These are phyloP conservation scores for Phytophthora brassicae DNA, from an alignment of 352 stramenopile species.

Conservation along the genomic window DNA sequence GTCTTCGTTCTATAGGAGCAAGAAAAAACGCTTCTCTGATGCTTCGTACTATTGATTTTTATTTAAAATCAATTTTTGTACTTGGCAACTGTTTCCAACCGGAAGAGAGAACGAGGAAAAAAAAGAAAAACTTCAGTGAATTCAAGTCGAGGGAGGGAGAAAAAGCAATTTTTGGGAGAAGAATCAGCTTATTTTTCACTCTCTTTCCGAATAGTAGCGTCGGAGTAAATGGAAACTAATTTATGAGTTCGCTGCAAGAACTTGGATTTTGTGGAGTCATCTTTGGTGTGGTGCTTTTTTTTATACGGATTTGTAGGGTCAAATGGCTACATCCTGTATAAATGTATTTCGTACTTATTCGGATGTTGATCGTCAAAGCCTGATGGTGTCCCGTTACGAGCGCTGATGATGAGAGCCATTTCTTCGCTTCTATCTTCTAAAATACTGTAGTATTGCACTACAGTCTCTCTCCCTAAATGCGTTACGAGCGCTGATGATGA, in stretches of 20 bases:
- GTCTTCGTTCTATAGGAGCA: conserved; percentile 35
- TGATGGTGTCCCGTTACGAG: no score
- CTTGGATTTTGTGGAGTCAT: conserved; percentile 10
- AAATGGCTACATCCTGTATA: conserved; percentile 14
- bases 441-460: no score
- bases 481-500: no score
- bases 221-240: conserved; percentile 42
- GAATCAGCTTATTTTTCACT: neutral
- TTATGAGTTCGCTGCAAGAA: conserved; percentile 40
- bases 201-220: conserved; percentile 16
- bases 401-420: neutral
- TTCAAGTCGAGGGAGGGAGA: conserved; percentile 19
- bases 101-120: conserved; percentile 9
- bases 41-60: conserved; percentile 41
- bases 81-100: no score
- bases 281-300: conserved; percentile 6
- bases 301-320: neutral
- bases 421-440: neutral
- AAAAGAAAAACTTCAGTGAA: conserved; percentile 3
- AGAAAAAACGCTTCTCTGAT: conserved; percentile 30
- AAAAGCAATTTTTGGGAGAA: neutral
- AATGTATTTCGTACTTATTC: neutral
- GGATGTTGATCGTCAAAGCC: no score
- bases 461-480: no score
- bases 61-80: no score